Percentiles rank a stretch among this genome's conserved stretches.
These are phyloP conservation scores for Zoysia pacifica DNA, from an alignment of 176 grass and related monocot species.

Conservation along the genomic window DNA sequence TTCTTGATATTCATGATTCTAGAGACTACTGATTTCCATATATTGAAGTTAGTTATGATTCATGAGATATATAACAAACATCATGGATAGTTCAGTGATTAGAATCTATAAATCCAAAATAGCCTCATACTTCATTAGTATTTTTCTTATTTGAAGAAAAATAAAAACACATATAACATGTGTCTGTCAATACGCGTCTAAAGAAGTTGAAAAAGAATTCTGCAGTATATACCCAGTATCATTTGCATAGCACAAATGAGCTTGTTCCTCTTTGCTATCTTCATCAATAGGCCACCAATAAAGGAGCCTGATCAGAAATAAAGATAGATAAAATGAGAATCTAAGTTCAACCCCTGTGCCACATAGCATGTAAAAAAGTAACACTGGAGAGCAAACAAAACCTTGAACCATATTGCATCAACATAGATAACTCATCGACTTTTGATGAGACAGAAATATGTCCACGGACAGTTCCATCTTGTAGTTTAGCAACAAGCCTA, in stretches of 20 bases:
- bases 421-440: constrained; percentile 51
- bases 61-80: constrained; percentile 20
- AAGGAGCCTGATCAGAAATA: constrained; percentile 49
- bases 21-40: background rate
- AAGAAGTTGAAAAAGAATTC: constrained; percentile 8
- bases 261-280: constrained; percentile 71
- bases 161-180: background rate
- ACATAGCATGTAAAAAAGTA: background rate
- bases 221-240: constrained; percentile 47
- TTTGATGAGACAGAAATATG: constrained; percentile 58
- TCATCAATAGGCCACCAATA: constrained; percentile 70
- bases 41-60: constrained; percentile 9
- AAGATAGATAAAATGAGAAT: constrained; percentile 36
- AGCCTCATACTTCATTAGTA: background rate
- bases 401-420: constrained; percentile 79
- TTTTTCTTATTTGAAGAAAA: background rate
- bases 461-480: constrained; percentile 43
- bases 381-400: constrained; percentile 30
- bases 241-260: constrained; percentile 48
- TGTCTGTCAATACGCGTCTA: background rate
- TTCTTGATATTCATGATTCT: background rate
- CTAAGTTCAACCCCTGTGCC: constrained; percentile 3
- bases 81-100: constrained; percentile 1
- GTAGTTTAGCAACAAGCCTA: constrained; percentile 57
- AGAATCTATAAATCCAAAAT: constrained; percentile 16